Percentiles rank a stretch among this genome's conserved stretches.
phyloP scores from a whole-genome alignment of 2,329 filamentous ascomycete species.

The Aspergillus carbonarius region DNA sequence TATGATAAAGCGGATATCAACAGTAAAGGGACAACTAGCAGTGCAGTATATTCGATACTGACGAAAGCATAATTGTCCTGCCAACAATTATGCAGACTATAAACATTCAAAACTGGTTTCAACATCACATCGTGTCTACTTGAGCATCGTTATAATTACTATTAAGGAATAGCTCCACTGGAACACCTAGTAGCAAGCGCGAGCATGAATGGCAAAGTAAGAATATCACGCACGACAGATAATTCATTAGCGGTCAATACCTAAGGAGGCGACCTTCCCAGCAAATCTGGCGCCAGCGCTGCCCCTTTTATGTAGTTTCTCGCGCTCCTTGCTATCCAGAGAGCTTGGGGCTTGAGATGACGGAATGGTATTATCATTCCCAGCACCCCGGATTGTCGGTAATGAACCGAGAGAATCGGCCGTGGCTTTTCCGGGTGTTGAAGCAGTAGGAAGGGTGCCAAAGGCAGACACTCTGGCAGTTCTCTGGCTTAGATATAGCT shows the following conservation, averaged over 20 bases:
- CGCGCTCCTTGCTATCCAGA: constrained; percentile 55
- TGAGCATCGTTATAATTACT: constrained; percentile 24
- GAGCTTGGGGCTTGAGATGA: constrained; percentile 31
- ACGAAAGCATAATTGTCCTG: background rate
- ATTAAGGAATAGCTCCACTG: constrained; percentile 6
- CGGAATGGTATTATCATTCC: constrained; percentile 17
- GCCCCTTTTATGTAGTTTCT: constrained; percentile 74
- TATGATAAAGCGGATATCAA: background rate
- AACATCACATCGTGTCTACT: constrained; percentile 14
- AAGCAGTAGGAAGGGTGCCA: constrained; percentile 44
- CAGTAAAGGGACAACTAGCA: background rate
- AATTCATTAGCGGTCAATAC: constrained; percentile 39
- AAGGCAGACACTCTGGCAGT: constrained; percentile 37
- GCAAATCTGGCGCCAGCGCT: constrained; percentile 72
- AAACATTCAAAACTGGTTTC: constrained; percentile 10
- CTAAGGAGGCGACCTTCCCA: constrained; percentile 47
- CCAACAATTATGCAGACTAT: constrained; percentile 3
- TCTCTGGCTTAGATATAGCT: constrained; percentile 81
- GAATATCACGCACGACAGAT: background rate
- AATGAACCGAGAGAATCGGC: constrained; percentile 63
- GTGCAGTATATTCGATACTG: background rate
- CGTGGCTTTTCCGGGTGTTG: constrained; percentile 35
- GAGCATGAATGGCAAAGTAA: constrained; percentile 10
- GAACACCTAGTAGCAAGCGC: constrained; percentile 8
- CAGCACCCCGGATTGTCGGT: constrained; percentile 50